Conservation (phyloP, 805 yeast species). For the Suhomyces tanzawaensis region DNA sequence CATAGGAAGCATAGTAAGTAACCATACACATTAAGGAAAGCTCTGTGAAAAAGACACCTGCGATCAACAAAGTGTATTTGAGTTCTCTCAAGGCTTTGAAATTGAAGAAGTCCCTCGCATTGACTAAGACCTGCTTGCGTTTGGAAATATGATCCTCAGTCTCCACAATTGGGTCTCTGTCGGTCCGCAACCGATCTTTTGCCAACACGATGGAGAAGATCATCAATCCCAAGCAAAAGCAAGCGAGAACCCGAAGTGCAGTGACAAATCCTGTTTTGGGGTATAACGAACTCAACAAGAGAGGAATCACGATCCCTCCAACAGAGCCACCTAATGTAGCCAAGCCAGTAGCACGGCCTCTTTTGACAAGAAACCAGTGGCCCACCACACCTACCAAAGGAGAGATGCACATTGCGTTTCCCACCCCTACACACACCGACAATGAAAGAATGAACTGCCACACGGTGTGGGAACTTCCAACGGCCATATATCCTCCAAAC, state of each 20-base stretch:
- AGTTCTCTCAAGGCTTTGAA: slow-evolving; percentile 38
- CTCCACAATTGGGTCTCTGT: not conserved
- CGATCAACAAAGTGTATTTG: slow-evolving; percentile 32
- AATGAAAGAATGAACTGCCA: slow-evolving; percentile 22
- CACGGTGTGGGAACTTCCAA: slow-evolving; percentile 15
- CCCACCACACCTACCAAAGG: slow-evolving; percentile 21
- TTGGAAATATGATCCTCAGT: slow-evolving; percentile 1
- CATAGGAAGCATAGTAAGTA: slow-evolving; percentile 59
- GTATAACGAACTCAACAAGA: slow-evolving; percentile 47
- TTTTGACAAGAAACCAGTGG: slow-evolving; percentile 21
- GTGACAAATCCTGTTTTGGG: slow-evolving; percentile 54
- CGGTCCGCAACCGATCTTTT: slow-evolving; percentile 13
- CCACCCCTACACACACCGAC: slow-evolving; percentile 19
- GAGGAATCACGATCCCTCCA: slow-evolving; percentile 64
- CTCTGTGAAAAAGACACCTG: slow-evolving; percentile 47
- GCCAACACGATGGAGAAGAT: slow-evolving; percentile 13
- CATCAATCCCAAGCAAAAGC: slow-evolving; percentile 16
- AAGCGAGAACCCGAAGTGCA: slow-evolving; percentile 41
- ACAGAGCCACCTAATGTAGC: slow-evolving; percentile 56
- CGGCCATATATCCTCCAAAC: slow-evolving; percentile 19
- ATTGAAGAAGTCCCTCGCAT: slow-evolving; percentile 28
- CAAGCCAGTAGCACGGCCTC: slow-evolving; percentile 21
- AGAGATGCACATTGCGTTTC: slow-evolving; percentile 21
- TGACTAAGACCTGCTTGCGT: not conserved
- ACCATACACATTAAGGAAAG: slow-evolving; percentile 49